A percentile compares a stretch with the other conserved stretches of the same genome.
Evolutionary conservation across 2,329 filamentous ascomycete genomes (phyloP).

Genomic region (Aspergillus floridensis): DNA sequence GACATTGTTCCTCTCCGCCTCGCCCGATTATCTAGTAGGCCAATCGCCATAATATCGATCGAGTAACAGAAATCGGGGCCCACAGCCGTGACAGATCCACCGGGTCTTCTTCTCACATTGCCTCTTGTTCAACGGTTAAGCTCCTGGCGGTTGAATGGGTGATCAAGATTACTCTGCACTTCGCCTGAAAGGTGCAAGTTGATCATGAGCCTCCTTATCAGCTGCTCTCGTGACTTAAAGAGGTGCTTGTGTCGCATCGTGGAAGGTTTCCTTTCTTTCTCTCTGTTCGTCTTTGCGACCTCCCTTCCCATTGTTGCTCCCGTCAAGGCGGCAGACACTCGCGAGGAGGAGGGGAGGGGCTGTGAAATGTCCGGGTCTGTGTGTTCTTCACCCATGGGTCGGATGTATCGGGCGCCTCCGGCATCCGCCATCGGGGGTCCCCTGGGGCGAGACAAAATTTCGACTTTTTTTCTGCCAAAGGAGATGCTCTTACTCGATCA

Average conservation of each 20-base stretch:
- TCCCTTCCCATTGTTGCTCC: constrained; percentile 26
- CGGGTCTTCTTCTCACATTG: constrained; percentile 4
- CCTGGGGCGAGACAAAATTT: constrained; percentile 7
- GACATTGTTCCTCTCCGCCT: background rate
- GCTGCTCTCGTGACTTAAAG: constrained; percentile 4
- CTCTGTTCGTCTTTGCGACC: background rate
- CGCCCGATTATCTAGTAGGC: background rate
- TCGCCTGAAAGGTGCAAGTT: background rate
- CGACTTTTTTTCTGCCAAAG: background rate
- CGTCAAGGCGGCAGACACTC: constrained; percentile 10
- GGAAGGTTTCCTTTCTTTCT: background rate
- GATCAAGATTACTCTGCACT: background rate
- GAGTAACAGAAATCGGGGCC: constrained; percentile 17
- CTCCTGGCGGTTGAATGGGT: background rate
- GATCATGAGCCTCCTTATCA: constrained; percentile 11
- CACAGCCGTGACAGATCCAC: constrained; percentile 1
- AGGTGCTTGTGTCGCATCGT: background rate
- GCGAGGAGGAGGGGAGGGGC: background rate
- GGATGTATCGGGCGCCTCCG: constrained; percentile 29
- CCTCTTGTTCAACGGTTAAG: background rate
- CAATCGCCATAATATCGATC: constrained; percentile 9
- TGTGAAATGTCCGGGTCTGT: background rate
- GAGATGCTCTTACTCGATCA: constrained; percentile 28
- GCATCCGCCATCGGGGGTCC: constrained; percentile 19
- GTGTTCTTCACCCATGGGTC: constrained; percentile 16